Percentiles rank a stretch among this genome's conserved stretches.
Evolutionary conservation across 371 early-diverging fungal species (phyloP).

Genomic region (Funneliformis caledonium): DNA sequence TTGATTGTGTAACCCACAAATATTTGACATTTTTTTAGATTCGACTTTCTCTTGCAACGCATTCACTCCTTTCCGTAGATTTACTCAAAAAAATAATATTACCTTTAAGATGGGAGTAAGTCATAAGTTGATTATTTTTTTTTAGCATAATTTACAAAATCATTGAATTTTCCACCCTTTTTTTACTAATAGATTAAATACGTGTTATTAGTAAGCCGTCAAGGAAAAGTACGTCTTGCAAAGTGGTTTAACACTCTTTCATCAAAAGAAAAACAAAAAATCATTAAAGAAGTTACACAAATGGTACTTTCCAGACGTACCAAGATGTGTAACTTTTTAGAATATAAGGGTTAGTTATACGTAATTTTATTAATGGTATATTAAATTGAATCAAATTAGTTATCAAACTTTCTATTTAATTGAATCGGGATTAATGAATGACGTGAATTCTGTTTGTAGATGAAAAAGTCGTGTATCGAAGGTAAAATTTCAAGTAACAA

Average conservation of each 20-base stretch:
- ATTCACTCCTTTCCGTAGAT: background rate
- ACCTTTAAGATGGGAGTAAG: background rate
- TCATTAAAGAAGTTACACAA: slow-evolving; percentile 92
- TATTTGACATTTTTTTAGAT: background rate
- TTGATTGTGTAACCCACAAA: background rate
- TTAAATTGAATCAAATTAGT: slow-evolving; percentile 40
- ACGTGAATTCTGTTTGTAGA: slow-evolving; percentile 49
- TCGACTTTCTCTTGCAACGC: background rate
- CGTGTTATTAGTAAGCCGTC: slow-evolving; percentile 69
- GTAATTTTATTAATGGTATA: background rate
- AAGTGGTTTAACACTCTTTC: slow-evolving; percentile 95
- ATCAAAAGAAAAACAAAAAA: slow-evolving; percentile 91
- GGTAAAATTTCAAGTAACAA: slow-evolving; percentile 50
- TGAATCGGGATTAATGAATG: background rate
- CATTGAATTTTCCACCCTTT: background rate
- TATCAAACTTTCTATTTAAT: background rate
- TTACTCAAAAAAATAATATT: too few species aligned
- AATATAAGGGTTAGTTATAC: slow-evolving; percentile 80
- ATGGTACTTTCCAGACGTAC: slow-evolving; percentile 87
- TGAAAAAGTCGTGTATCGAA: slow-evolving; percentile 91
- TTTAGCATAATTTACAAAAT: background rate
- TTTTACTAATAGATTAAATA: slow-evolving; percentile 63
- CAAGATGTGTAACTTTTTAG: slow-evolving; percentile 97
- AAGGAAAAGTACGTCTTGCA: slow-evolving; percentile 91
- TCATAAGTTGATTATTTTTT: background rate